These are phyloP conservation scores for Pichia sp. DNA, from an alignment of 1,139 yeast species.

Conservation along the genomic window DNA sequence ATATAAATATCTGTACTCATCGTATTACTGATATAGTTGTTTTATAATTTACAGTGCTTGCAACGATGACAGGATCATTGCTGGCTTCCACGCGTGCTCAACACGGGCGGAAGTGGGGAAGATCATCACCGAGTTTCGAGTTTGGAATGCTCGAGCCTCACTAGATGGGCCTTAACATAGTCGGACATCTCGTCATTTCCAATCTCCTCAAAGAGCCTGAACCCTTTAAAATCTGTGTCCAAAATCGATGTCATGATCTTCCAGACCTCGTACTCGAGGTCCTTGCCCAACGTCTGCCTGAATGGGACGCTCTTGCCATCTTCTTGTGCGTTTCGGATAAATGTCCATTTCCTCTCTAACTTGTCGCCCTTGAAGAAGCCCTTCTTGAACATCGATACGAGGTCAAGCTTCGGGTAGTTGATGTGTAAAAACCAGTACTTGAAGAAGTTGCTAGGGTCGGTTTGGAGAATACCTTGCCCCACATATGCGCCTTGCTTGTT, in stretches of 20 bases:
- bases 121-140: neutral
- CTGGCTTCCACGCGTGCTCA: neutral
- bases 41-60: neutral
- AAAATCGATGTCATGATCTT: slow-evolving; percentile 21
- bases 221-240: slow-evolving; percentile 26
- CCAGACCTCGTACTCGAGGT: slow-evolving; percentile 28
- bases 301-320: slow-evolving; percentile 20
- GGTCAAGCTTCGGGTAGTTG: slow-evolving; percentile 29
- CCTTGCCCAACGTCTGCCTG: slow-evolving; percentile 20
- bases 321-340: slow-evolving; percentile 27
- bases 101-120: neutral
- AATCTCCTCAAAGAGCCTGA: slow-evolving; percentile 20
- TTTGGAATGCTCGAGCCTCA: slow-evolving; percentile 3
- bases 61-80: neutral
- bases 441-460: slow-evolving; percentile 24
- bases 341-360: slow-evolving; percentile 24
- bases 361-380: slow-evolving; percentile 19
- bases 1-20: neutral
- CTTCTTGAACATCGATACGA: slow-evolving; percentile 19
- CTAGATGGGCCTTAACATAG: slow-evolving; percentile 17
- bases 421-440: slow-evolving; percentile 28
- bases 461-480: slow-evolving; percentile 32
- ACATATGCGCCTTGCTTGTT: slow-evolving; percentile 22
- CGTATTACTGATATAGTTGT: neutral
- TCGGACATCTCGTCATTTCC: slow-evolving; percentile 28